Conservation (phyloP, 2,329 filamentous ascomycete species). For the Colletotrichum incanum region DNA sequence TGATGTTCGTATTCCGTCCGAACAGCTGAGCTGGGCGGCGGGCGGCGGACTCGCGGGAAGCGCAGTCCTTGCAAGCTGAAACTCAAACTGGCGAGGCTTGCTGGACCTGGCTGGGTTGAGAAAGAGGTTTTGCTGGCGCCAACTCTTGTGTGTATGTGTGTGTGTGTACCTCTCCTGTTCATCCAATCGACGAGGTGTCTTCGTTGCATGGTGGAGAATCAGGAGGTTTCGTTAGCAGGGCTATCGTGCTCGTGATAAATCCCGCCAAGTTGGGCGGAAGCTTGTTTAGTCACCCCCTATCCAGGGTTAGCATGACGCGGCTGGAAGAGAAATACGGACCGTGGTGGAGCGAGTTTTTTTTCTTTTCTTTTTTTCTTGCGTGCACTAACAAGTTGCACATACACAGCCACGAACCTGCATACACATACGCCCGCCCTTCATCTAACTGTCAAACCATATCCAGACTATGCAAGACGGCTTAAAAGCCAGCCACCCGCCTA, state of each 20-base stretch:
- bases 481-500: neutral
- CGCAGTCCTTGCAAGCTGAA: conserved; percentile 36
- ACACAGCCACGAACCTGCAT: conserved; percentile 14
- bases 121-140: neutral
- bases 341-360: conserved; percentile 16
- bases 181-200: neutral
- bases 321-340: conserved; percentile 30
- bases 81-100: conserved; percentile 27
- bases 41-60: conserved; percentile 11
- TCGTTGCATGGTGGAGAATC: neutral
- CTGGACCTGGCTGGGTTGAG: neutral
- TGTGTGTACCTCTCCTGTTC: neutral
- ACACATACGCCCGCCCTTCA: conserved; percentile 6
- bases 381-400: conserved; percentile 6
- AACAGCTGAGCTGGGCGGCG: conserved; percentile 18
- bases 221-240: conserved; percentile 6
- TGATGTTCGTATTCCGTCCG: conserved; percentile 42
- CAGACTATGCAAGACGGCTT: conserved; percentile 4
- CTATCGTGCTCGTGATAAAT: conserved; percentile 17
- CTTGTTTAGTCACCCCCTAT: conserved; percentile 33
- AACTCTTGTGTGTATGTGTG: no score
- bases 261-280: conserved; percentile 26
- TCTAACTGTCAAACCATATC: neutral
- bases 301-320: conserved; percentile 32
- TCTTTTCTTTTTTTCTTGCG: neutral